Evolutionary conservation across 768 basidiomycete species (phyloP), one percentile per base, ranked within the genome.

Genomic region (Boletales sp.): DNA sequence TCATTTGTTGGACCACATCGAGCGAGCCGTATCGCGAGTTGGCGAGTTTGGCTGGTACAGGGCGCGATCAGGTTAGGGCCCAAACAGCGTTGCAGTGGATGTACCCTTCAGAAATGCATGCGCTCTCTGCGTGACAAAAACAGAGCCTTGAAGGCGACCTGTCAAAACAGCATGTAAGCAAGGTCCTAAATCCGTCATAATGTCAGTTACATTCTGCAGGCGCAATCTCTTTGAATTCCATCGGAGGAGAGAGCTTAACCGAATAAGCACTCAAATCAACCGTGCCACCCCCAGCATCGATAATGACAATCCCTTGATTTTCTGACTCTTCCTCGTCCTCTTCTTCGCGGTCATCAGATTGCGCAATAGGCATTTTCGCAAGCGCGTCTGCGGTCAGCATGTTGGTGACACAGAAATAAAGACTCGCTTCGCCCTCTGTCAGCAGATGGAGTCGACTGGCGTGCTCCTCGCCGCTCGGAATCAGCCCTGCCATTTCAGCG

Each of bases 281-380:
- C 6, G 68, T 74, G 4, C 76, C 67, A 0, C 74, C 73, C 8
- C 78, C 80, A 18, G 57, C 61, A 59, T 80, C 79, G 18, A 78
- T 66, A 8, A 80, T 58, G 15, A 78, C 61, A 8, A 78, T 50
- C 0, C 69, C 69, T 25, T 67, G 50, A 1, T 65, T 64, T 2
- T 61, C 76, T 70, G 54, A 25, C 10, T 34, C 48, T 12, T 46
- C 33, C 6, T 42, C 48, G 1, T 8, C 45, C 6, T 54, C 51
- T 0, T 49, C 48, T 11, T 40, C 40, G 2, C 14, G 21, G 21
- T 21, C 21, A 21, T 21, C 21, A 21, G 21, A 21, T 21, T 21
- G 21, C 4, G 4, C 21, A 21, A 21, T 21, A 21, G 21, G 21
- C 21, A 21, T 21, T 21, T 21, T 21, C 21, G 21, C 2, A 21